These are phyloP conservation scores for Diaporthe citrichinensis DNA, from an alignment of 2,329 filamentous ascomycete species.

Conservation along the genomic window DNA sequence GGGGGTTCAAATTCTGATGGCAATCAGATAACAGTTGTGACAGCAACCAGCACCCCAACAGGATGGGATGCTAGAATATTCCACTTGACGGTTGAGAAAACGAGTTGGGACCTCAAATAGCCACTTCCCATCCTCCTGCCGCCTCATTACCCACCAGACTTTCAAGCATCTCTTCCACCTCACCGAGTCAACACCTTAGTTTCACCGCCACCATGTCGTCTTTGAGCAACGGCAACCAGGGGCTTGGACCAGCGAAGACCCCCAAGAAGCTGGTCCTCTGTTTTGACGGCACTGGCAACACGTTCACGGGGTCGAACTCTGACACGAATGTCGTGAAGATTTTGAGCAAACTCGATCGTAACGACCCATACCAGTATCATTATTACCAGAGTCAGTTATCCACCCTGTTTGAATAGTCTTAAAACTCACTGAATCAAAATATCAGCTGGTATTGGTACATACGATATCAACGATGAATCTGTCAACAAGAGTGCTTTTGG, in stretches of 20 bases:
- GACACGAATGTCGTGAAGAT: constrained; percentile 70
- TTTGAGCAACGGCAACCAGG: neutral
- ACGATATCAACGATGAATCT: constrained; percentile 59
- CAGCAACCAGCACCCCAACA: neutral
- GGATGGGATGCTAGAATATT: neutral
- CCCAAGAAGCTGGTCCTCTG: constrained; percentile 61
- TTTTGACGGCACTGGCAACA: constrained; percentile 65
- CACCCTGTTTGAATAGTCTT: constrained; percentile 35
- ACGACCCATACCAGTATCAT: constrained; percentile 59
- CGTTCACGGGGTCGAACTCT: constrained; percentile 59
- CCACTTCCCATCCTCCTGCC: neutral
- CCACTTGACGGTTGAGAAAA: neutral
- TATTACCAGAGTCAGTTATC: constrained; percentile 61
- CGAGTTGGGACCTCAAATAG: neutral
- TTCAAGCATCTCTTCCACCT: neutral
- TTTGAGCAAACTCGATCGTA: constrained; percentile 60
- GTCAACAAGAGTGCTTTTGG: constrained; percentile 55
- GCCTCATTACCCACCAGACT: neutral
- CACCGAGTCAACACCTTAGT: neutral
- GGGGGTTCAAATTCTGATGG: neutral
- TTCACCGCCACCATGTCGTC: neutral
- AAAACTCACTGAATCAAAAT: neutral
- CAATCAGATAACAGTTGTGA: neutral
- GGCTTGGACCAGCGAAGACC: neutral
- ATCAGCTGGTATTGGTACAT: constrained; percentile 64